Evolutionary conservation across 1,284 basidiomycete species (phyloP), one percentile per base, ranked within the genome.

Genomic region (Calocybe gambosa): DNA sequence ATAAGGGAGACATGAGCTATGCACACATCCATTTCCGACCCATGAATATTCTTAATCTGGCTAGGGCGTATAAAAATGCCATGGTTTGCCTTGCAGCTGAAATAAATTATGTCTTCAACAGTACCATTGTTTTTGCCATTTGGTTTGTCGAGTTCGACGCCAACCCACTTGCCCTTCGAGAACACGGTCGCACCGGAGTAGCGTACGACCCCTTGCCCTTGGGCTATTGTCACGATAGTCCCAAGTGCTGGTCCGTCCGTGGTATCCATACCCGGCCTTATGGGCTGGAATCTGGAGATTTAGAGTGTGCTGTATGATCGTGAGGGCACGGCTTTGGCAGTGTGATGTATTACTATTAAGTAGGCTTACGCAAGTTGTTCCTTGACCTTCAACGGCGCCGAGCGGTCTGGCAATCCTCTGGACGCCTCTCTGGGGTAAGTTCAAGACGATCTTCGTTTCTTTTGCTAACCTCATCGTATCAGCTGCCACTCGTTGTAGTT

Each of bases 41-140:
- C 68, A 51, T 75, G 64, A 16, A 82, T 62, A 1, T 81, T 60
- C 59, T 82, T 89, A 50, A 98, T 89, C 64, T 94, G 91, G 60
- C 85, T 88, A 0, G 89, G 82, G 18, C 93, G 75, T 3, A 98
- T 87, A 64, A 99, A 99, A 34, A 98, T 87, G 38, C 96, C 96
- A 64, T 89, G 73, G 29, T 74, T 73, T 43, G 77, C 72, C 55
- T 78, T 75, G 68, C 92, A 95, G 13, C 73, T 75, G 65, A 99
- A 99, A 71, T 99, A 99, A 6, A 68, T 58, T 47, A 85, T 73
- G 21, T 89, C 93, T 40, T 86, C 75, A 0, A 99, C 89, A 1
- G 82, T 78, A 1, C 96, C 96, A 59, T 99, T 89, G 70, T 99
- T 99, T 82, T 98, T 98, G 33, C 96, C 96, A 37, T 82, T 85